Conservation (phyloP, 2,329 filamentous ascomycete genomes). For the Curvularia spicifera region DNA sequence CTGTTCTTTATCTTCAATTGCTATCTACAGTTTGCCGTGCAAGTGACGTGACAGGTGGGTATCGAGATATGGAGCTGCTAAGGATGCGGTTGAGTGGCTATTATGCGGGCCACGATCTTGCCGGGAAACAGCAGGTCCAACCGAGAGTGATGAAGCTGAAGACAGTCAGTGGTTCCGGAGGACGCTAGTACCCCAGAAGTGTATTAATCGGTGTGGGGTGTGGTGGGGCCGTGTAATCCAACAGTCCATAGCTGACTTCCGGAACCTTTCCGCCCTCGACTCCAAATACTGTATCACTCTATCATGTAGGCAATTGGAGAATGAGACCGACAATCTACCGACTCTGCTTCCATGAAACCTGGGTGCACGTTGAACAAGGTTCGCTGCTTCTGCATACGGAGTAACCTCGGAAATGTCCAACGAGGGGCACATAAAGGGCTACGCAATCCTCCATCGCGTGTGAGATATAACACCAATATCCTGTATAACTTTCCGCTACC, state of each 20-base stretch:
- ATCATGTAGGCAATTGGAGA: background rate
- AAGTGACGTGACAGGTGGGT: background rate
- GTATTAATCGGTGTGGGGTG: background rate
- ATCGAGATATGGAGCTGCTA: constrained; percentile 1
- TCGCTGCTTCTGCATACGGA: background rate
- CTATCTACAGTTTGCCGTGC: background rate
- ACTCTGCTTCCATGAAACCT: too few species aligned
- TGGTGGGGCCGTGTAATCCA: constrained; percentile 3
- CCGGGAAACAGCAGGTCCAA: constrained; percentile 6
- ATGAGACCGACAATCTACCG: background rate
- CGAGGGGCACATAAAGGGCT: background rate
- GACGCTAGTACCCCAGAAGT: background rate
- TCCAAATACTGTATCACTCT: constrained; percentile 9
- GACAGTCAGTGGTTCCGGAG: background rate
- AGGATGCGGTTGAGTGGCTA: background rate
- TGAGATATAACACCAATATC: background rate
- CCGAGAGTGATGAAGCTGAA: background rate
- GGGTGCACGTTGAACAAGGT: too few species aligned
- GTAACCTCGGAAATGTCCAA: background rate
- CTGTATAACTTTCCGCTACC: background rate
- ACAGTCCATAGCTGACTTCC: background rate
- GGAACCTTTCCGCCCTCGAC: constrained; percentile 15
- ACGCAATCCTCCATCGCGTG: background rate
- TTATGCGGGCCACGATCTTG: background rate
- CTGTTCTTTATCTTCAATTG: background rate